Conservation (phyloP, 2,329 filamentous ascomycete genomes). For the Alternaria ventricosa region DNA sequence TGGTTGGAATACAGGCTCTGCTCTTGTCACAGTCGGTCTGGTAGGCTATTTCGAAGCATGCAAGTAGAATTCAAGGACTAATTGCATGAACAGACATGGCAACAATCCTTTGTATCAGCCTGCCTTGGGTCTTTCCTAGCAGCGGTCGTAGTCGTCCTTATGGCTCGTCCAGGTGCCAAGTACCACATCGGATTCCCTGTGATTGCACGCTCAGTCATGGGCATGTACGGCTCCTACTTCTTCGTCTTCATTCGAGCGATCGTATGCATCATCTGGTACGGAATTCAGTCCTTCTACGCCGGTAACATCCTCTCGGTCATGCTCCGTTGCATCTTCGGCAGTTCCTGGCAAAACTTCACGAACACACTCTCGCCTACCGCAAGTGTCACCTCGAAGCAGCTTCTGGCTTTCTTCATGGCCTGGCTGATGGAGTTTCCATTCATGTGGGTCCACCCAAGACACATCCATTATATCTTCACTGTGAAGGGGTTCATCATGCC, state of each 20-base stretch:
- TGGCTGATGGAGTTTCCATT: slow-evolving; percentile 44
- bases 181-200: slow-evolving; percentile 33
- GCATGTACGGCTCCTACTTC: slow-evolving; percentile 49
- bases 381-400: slow-evolving; percentile 41
- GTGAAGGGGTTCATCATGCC: slow-evolving; percentile 42
- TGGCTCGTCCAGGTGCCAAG: slow-evolving; percentile 32
- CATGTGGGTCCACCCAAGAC: slow-evolving; percentile 43
- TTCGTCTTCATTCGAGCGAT: slow-evolving; percentile 50
- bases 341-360: slow-evolving; percentile 43
- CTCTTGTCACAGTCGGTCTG: slow-evolving; percentile 25
- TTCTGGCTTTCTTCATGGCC: slow-evolving; percentile 42
- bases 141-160: slow-evolving; percentile 28
- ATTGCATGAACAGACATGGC: slow-evolving; percentile 24
- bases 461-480: slow-evolving; percentile 35
- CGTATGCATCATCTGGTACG: slow-evolving; percentile 51
- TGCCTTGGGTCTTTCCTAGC: slow-evolving; percentile 31
- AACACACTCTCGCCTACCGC: slow-evolving; percentile 37
- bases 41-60: slow-evolving; percentile 1
- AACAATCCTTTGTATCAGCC: slow-evolving; percentile 31
- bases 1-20: slow-evolving; percentile 28
- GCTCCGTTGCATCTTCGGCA: slow-evolving; percentile 50
- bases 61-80: background rate
- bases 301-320: slow-evolving; percentile 45
- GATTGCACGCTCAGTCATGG: slow-evolving; percentile 29
- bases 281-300: slow-evolving; percentile 35